Evolutionary conservation across 1,284 basidiomycete species (phyloP), one percentile per base, ranked within the genome.

Genomic region (Omphalotus olearius): DNA sequence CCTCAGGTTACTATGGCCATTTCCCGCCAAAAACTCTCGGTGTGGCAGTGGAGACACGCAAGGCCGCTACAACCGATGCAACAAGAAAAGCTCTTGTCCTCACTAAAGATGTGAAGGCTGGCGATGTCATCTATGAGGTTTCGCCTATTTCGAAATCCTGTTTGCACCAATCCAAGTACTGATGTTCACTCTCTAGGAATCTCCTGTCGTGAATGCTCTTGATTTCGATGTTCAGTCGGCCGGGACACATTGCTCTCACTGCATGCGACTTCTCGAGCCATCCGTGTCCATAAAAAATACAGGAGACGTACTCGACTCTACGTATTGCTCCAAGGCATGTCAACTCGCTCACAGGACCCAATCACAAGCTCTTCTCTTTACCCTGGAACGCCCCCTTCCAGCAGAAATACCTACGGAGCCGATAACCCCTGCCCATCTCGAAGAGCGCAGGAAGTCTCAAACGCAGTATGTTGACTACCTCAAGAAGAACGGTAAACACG

Each of bases 41-140:
- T 59, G 85, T 90, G 26, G 71, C 75, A 20, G 70, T 88, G 28
- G 72, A 80, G 55, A 66, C 72, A 44, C 66, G 71, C 33, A 66
- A 75, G 35, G 61, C 68, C 26, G 62, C 66, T 65, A 25, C 23
- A 23, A 67, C 63, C 42, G 66, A 66, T 26, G 67, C 69, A 16
- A 56, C 63, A 11, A 70, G 78, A 57, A 82, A 82, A 60, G 70
- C 81, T n/a, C 67, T 90, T 18, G 72, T 88, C 18, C 78, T 79
- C n/a, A 75, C 70, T 51, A 82, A 83, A 63, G 83, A 89, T 60
- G 75, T 91, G 54, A 69, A 74, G 51, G 74, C 75, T 9, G 89
- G 87, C 43, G 85, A 90, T 47, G 67, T 81, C 40, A 88, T 91
- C 47, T 91, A 89, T 70, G 85, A 78, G 75, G 88, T 83, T 60